Percentiles rank a stretch among this genome's conserved stretches.
Evolutionary conservation across 257 asterid genomes (phyloP).

Genomic region (Nicotiana paniculata): DNA sequence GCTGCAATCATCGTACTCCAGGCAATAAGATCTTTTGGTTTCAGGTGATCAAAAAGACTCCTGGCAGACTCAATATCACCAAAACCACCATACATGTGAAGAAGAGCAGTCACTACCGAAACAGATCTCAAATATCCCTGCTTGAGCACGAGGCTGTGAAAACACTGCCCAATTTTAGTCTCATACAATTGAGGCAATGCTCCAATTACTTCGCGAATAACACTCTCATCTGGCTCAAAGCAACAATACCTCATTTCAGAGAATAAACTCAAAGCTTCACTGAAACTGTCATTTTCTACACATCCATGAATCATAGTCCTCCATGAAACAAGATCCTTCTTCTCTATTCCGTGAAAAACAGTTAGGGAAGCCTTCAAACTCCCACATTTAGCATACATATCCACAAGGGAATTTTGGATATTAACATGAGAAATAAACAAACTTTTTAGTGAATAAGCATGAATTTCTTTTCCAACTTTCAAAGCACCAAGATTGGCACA

Average conservation of each 20-base stretch:
- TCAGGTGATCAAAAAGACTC: slow-evolving; percentile 42
- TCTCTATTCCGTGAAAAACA: slow-evolving; percentile 40
- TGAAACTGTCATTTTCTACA: slow-evolving; percentile 34
- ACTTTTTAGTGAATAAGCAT: slow-evolving; percentile 50
- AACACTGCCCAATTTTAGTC: slow-evolving; percentile 29
- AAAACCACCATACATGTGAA: slow-evolving; percentile 53
- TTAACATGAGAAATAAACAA: slow-evolving; percentile 19
- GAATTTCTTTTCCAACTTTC: slow-evolving; percentile 57
- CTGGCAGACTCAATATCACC: slow-evolving; percentile 45
- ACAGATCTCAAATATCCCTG: slow-evolving; percentile 35
- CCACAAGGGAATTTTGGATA: slow-evolving; percentile 48
- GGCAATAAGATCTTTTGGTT: slow-evolving; percentile 59
- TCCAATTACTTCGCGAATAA: slow-evolving; percentile 39
- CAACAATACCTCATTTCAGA: slow-evolving; percentile 32
- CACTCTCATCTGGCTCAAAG: slow-evolving; percentile 42
- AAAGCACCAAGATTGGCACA: slow-evolving; percentile 52
- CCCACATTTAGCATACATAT: slow-evolving; percentile 66
- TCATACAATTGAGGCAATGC: slow-evolving; percentile 39
- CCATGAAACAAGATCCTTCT: slow-evolving; percentile 73
- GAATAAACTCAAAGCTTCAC: slow-evolving; percentile 39
- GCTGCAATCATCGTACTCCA: slow-evolving; percentile 72
- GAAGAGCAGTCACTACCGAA: slow-evolving; percentile 53
- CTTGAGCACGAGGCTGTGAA: slow-evolving; percentile 52
- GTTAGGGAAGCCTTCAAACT: slow-evolving; percentile 33
- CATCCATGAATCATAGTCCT: slow-evolving; percentile 56